phyloP scores from a whole-genome alignment of 1,139 yeast genomes.

The Geotrichum candidum region DNA sequence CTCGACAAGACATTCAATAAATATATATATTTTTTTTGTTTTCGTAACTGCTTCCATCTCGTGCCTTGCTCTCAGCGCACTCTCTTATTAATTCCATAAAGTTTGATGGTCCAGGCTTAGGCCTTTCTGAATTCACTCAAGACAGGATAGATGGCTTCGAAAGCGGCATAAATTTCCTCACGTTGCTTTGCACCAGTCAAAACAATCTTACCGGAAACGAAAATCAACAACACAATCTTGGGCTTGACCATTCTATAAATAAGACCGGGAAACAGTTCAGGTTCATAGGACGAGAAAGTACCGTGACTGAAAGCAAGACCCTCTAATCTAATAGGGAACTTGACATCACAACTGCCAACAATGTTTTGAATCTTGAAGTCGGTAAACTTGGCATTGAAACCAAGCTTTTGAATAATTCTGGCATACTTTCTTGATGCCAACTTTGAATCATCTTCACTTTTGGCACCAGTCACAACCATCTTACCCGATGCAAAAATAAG shows the following conservation, averaged over 20 bases:
- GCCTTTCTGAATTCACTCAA: slow-evolving; percentile 94
- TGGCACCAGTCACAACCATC: slow-evolving; percentile 99
- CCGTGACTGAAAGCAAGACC: slow-evolving; percentile 98
- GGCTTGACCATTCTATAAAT: slow-evolving; percentile 99
- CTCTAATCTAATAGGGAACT: slow-evolving; percentile 93
- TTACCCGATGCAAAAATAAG: slow-evolving; percentile 97
- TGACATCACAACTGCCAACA: slow-evolving; percentile 95
- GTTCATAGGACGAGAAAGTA: slow-evolving; percentile 97
- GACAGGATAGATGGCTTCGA: slow-evolving; percentile 96
- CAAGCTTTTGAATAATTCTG: slow-evolving; percentile 93
- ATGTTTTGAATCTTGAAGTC: slow-evolving; percentile 97
- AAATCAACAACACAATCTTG: slow-evolving; percentile 87
- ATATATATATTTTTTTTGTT: background rate
- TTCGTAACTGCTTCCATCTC: background rate
- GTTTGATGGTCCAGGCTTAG: slow-evolving; percentile 28
- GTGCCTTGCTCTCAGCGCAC: background rate
- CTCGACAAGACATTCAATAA: background rate
- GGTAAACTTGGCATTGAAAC: slow-evolving; percentile 85
- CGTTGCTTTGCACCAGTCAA: slow-evolving; percentile 98
- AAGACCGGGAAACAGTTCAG: slow-evolving; percentile 96
- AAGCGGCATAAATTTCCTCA: slow-evolving; percentile 96
- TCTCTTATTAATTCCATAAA: background rate
- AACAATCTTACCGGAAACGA: slow-evolving; percentile 96
- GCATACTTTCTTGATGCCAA: slow-evolving; percentile 97
- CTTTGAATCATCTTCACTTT: slow-evolving; percentile 95